Evolutionary conservation across 176 grass and related monocot species (phyloP).

Genomic region (Hordeum vulgare): MorexV3_pseudomolecules_assembly NC_058522.1:328400753-328401252

Average conservation of each 20-base stretch:
- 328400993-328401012: not conserved
- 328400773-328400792: constrained; percentile 32
- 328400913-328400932: not conserved
- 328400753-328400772: constrained; percentile 4
- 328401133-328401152: not conserved
- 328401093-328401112: not conserved
- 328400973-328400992: not conserved
- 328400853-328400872: not conserved
- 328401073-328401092: not conserved
- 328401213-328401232: not conserved
- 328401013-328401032: not conserved
- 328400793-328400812: not conserved
- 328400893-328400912: not conserved
- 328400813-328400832: not conserved
- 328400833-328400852: not conserved
- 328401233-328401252: not conserved
- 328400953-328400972: not conserved
- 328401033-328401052: not conserved
- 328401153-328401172: not conserved
- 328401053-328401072: not conserved
- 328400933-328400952: not conserved
- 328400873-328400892: not conserved
- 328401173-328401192: not conserved
- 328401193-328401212: not conserved
- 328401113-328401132: not conserved